Base-by-base conservation (phyloP, 495 filamentous ascomycete genomes). In the Hypomontagnella submonticulosa region DNA sequence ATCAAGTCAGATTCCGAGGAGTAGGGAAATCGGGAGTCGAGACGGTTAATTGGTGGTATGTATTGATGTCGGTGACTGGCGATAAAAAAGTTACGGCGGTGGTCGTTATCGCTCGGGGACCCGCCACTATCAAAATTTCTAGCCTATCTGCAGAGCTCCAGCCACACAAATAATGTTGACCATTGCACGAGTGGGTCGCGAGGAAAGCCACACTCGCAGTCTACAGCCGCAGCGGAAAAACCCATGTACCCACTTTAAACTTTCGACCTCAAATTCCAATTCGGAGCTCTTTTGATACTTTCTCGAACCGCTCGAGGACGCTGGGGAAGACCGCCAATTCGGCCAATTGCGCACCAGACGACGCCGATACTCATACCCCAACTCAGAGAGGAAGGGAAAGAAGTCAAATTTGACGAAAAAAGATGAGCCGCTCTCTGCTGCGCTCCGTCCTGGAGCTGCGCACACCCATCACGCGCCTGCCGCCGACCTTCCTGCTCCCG, bases 381-480 rank as follows among this genome's bases (percentile, higher is more conserved):
- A 4, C 5, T 18, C 5, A 30, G 7, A 18, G n/a, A 30, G 33
- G 49, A 23, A 16, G 13, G 40, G 40, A 34, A 8, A 8, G 23
- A 27, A 15, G 32, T 4, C 4, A 16, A 12, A 13, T 9, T 18
- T 2, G n/a, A n/a, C n/a, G n/a, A n/a, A n/a, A 5, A 6, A 62
- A 59, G 30, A 82, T 82, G 80, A 82, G 80, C 70, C 71, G 78
- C 47, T 65, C 75, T 51, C 73, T 80, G 36, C 69, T 82, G 47
- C 79, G 80, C 77, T 78, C 80, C 78, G 70, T 77, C 58, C 63
- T 79, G 76, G 80, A 77, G 78, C 77, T 82, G 55, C 73, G 78
- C 51, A 63, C 72, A 11, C 72, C 77, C 10, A 55, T 73, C 49
- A 64, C 73, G 18, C 73, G 74, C 19, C 72, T 77, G 8, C 67